Percentiles rank a stretch among this genome's conserved stretches.
Evolutionary conservation across 352 stramenopile species (phyloP).

Genomic region (Pythium periplocum): DNA sequence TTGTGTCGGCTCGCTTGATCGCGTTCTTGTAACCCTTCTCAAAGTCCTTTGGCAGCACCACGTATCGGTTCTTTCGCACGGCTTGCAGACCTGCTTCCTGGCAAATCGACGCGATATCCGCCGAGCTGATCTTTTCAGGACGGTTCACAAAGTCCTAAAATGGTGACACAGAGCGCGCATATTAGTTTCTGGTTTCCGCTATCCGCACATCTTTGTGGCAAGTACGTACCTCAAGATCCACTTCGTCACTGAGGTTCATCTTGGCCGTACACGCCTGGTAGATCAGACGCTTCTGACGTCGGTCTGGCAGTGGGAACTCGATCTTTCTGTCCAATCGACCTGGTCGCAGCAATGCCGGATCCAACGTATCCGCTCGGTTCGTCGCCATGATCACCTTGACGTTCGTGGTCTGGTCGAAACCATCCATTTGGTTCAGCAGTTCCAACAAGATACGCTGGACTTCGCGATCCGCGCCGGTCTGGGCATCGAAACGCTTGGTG

Average conservation of each 20-base stretch:
- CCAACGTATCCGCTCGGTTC: conserved; percentile 98
- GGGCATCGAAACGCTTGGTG: conserved; percentile 99
- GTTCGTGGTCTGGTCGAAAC: conserved; percentile 99
- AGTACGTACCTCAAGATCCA: conserved; percentile 92
- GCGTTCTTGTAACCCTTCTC: conserved; percentile 99
- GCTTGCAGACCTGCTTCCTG: conserved; percentile 98
- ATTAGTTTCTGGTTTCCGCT: too few relatives aligned
- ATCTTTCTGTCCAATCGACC: conserved; percentile 99
- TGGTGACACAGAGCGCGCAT: not conserved
- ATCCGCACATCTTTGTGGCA: too few relatives aligned
- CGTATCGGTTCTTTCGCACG: conserved; percentile 99
- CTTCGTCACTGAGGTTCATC: conserved; percentile 99
- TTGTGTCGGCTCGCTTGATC: conserved; percentile 98
- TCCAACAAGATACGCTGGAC: conserved; percentile 99
- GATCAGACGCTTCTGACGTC: conserved; percentile 99
- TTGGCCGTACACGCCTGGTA: conserved; percentile 99
- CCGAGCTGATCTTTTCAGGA: conserved; percentile 98
- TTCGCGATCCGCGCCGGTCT: conserved; percentile 96
- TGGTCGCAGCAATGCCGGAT: conserved; percentile 97
- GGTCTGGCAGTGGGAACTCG: conserved; percentile 98
- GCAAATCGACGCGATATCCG: conserved; percentile 98
- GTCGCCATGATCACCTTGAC: conserved; percentile 99
- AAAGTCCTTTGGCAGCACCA: conserved; percentile 99
- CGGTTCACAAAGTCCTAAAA: conserved; percentile 97
- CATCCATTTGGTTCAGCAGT: conserved; percentile 99